A percentile compares a stretch with the other conserved stretches of the same genome.
These are phyloP conservation scores for Hyaloscypha hepaticicola DNA, from an alignment of 495 filamentous ascomycete species.

Conservation along the genomic window DNA sequence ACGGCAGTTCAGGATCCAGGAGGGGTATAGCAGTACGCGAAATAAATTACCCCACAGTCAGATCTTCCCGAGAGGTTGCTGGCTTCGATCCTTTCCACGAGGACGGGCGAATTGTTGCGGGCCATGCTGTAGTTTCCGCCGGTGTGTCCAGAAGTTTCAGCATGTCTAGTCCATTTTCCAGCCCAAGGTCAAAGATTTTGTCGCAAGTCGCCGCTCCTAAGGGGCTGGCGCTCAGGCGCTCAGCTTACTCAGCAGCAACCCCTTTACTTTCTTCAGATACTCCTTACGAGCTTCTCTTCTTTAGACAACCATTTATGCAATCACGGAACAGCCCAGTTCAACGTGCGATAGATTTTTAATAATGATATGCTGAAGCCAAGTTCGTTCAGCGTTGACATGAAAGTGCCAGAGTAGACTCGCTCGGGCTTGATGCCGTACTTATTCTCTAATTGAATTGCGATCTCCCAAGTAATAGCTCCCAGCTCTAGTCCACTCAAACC, in stretches of 20 bases:
- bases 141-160: constrained; percentile 2
- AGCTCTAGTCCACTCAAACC: constrained; percentile 59
- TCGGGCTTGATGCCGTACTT: constrained; percentile 35
- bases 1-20: not conserved
- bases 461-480: constrained; percentile 47
- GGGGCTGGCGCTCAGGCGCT: too few species aligned
- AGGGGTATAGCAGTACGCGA: not conserved
- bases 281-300: too few species aligned
- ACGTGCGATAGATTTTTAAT: too few species aligned
- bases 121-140: constrained; percentile 35
- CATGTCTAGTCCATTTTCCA: not conserved
- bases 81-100: constrained; percentile 9
- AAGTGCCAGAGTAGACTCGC: constrained; percentile 41
- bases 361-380: constrained; percentile 59
- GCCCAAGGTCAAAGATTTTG: not conserved
- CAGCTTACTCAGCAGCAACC: too few species aligned
- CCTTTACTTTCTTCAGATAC: too few species aligned
- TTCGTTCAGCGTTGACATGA: constrained; percentile 59
- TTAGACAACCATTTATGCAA: too few species aligned
- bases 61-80: not conserved
- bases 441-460: constrained; percentile 43
- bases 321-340: too few species aligned
- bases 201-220: too few species aligned
- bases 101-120: not conserved
- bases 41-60: not conserved